These are phyloP conservation scores for Prunus persica DNA, from an alignment of 306 rosid genomes.

Conservation along the genomic window Prunus_persica_NCBIv2 NC_034009.1:28446001-28446500, in stretches of 20 bases:
- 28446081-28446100: not conserved
- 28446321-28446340: constrained; percentile 95
- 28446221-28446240: not conserved
- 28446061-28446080: not conserved
- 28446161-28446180: not conserved
- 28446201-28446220: not conserved
- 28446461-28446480: not conserved
- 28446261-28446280: constrained; percentile 1
- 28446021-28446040: constrained; percentile 90
- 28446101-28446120: not conserved
- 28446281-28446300: constrained; percentile 88
- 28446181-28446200: not conserved
- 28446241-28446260: not conserved
- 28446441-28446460: constrained; percentile 6
- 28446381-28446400: constrained; percentile 77
- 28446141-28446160: not conserved
- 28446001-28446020: constrained; percentile 91
- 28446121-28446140: not conserved
- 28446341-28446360: constrained; percentile 97
- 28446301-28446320: constrained; percentile 92
- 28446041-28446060: constrained; percentile 90
- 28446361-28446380: constrained; percentile 77
- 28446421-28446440: constrained; percentile 10
- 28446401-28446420: constrained; percentile 48
- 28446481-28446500: constrained; percentile 3